Conservation (phyloP, 306 rosid genomes). For the Sicyos edulis region DNA sequence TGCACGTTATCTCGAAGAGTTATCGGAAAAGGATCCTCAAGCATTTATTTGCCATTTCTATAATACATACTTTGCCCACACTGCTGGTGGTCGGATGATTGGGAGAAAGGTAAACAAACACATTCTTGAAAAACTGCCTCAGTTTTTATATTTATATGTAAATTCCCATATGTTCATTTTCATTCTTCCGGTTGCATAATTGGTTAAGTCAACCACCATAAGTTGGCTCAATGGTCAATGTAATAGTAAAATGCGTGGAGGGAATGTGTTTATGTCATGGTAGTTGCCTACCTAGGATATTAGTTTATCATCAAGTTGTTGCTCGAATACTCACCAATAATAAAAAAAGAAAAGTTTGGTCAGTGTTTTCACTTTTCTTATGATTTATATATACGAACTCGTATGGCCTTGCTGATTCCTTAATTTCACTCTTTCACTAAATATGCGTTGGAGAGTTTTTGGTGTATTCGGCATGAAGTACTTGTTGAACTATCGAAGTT, state of each 20-base stretch:
- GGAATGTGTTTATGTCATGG: too few species aligned
- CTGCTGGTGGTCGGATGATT: conserved; percentile 97
- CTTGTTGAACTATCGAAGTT: too few species aligned
- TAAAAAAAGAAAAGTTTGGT: neutral
- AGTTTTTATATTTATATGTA: neutral
- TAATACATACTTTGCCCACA: conserved; percentile 86
- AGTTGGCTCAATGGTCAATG: too few species aligned
- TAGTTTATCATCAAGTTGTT: neutral
- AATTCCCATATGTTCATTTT: neutral
- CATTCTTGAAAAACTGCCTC: too few species aligned
- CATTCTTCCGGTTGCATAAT: neutral
- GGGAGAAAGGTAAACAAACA: conserved; percentile 58
- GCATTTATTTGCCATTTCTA: conserved; percentile 94
- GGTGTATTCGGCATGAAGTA: too few species aligned
- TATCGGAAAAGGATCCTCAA: conserved; percentile 73
- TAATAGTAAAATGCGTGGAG: too few species aligned
- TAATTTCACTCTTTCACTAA: neutral
- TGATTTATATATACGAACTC: neutral
- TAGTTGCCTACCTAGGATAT: too few species aligned
- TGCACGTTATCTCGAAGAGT: conserved; percentile 62
- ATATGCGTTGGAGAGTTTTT: too few species aligned
- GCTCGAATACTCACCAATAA: too few species aligned
- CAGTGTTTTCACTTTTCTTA: neutral
- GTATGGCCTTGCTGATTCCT: neutral
- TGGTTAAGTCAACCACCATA: neutral